A percentile compares a stretch with the other conserved stretches of the same genome.
phyloP scores from a whole-genome alignment of 129 eudicot species.

The Tagetes erecta region DNA sequence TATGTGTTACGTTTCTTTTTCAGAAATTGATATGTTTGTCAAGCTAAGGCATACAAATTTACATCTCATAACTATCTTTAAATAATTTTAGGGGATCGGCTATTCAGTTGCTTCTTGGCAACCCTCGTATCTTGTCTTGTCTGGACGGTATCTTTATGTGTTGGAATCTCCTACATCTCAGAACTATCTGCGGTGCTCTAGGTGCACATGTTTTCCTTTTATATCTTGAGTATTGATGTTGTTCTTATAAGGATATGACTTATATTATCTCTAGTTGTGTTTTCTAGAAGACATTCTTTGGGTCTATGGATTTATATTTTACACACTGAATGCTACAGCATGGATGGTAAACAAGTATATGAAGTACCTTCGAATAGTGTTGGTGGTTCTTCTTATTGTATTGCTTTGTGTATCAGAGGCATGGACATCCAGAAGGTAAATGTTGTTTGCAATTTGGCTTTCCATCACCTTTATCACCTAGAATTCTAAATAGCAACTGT shows the following conservation, averaged over 20 bases:
- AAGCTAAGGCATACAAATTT: constrained; percentile 7
- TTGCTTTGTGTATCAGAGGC: constrained; percentile 78
- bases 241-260: constrained; percentile 20
- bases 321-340: constrained; percentile 32
- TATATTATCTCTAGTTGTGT: not conserved
- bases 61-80: constrained; percentile 2
- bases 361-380: constrained; percentile 84
- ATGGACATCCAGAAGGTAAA: constrained; percentile 82
- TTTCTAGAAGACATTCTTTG: not conserved
- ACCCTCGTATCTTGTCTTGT: constrained; percentile 72
- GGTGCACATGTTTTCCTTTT: constrained; percentile 43
- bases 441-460: constrained; percentile 18
- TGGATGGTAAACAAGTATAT: constrained; percentile 92
- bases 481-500: constrained; percentile 15
- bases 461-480: constrained; percentile 3
- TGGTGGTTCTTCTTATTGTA: constrained; percentile 84
- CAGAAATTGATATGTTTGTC: not conserved
- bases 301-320: constrained; percentile 15
- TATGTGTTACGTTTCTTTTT: constrained; percentile 29
- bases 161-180: constrained; percentile 71
- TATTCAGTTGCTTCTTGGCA: constrained; percentile 96
- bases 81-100: constrained; percentile 77
- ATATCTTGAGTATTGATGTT: constrained; percentile 17
- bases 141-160: constrained; percentile 75
- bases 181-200: constrained; percentile 73